These are phyloP conservation scores for Fagopyrum tataricum DNA, from an alignment of 148 eudicot species.

Conservation along the genomic window DNA sequence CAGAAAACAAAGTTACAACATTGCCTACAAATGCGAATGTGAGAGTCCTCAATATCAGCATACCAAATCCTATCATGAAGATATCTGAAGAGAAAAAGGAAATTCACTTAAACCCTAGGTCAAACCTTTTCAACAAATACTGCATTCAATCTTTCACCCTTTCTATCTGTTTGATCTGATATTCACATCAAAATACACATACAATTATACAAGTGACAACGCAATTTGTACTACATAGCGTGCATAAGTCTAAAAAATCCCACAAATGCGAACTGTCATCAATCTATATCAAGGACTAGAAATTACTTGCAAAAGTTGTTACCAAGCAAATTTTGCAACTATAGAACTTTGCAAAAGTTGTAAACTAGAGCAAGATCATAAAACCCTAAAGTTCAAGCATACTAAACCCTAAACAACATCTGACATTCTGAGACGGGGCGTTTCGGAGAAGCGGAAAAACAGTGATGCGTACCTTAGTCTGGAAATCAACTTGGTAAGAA, in stretches of 20 bases:
- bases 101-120: slow-evolving; percentile 6
- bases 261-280: neutral
- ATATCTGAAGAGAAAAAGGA: neutral
- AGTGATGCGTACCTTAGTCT: slow-evolving; percentile 37
- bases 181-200: neutral
- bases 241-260: neutral
- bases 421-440: neutral
- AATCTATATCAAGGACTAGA: neutral
- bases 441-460: neutral
- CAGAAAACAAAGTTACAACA: too few species aligned
- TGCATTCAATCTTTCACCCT: neutral
- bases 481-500: slow-evolving; percentile 63
- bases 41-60: neutral
- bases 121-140: neutral
- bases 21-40: too few species aligned
- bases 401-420: neutral
- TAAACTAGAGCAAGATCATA: neutral
- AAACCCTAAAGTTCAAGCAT: neutral
- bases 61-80: neutral
- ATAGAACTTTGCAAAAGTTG: neutral
- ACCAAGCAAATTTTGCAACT: neutral
- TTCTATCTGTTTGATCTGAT: neutral
- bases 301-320: neutral
- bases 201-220: neutral
- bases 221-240: neutral